Percentiles rank a stretch among this genome's conserved stretches.
phyloP scores from a whole-genome alignment of 192 early-diverging fungal genomes.

The Dissophora globulifera region DNA sequence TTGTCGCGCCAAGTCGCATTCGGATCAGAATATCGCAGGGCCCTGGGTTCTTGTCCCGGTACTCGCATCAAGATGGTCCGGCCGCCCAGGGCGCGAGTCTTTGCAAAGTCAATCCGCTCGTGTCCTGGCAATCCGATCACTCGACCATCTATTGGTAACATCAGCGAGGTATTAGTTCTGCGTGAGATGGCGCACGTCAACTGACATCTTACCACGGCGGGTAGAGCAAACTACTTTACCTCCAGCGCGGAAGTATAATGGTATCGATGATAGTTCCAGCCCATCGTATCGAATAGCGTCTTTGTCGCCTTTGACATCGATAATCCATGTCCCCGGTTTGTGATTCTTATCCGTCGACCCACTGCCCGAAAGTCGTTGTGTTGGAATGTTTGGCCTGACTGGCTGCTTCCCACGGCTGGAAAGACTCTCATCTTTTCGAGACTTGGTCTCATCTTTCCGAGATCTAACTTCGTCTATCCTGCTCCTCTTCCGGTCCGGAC shows the following conservation, averaged over 20 bases:
- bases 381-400: no score
- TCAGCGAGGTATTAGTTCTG: no score
- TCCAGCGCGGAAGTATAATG: conserved; percentile 41
- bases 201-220: no score
- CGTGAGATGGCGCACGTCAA: no score
- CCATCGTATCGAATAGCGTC: conserved; percentile 46
- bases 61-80: conserved; percentile 26
- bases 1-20: conserved; percentile 43
- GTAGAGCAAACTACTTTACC: conserved; percentile 17
- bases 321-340: conserved; percentile 38
- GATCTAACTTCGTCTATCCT: background rate
- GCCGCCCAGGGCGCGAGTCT: conserved; percentile 16
- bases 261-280: conserved; percentile 18
- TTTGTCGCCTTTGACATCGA: conserved; percentile 52
- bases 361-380: no score
- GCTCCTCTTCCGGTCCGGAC: conserved; percentile 26
- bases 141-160: conserved; percentile 14
- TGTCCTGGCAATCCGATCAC: conserved; percentile 30
- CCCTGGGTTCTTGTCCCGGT: background rate
- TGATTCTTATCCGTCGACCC: background rate
- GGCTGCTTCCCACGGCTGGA: conserved; percentile 3
- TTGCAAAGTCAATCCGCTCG: conserved; percentile 36
- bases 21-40: conserved; percentile 21
- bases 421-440: conserved; percentile 6
- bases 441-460: background rate